phyloP scores from a whole-genome alignment of 208 protist species.

The Trypanosoma congolense region DNA sequence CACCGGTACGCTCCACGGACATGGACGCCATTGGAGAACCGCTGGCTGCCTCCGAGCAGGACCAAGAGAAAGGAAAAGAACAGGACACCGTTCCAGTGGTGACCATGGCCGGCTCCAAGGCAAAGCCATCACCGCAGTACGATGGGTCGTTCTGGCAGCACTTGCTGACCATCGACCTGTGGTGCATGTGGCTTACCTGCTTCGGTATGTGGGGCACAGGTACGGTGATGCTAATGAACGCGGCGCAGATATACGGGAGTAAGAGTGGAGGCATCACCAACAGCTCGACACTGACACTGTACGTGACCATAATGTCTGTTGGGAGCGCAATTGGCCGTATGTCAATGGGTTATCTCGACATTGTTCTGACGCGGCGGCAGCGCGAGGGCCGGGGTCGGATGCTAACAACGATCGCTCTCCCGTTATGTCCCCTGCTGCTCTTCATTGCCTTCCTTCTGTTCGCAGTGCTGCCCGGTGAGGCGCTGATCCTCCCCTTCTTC shows the following conservation, averaged over 20 bases:
- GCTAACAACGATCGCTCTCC: background rate
- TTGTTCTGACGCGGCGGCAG: constrained; percentile 22
- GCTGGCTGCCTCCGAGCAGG: constrained; percentile 1
- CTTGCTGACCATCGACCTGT: constrained; percentile 31
- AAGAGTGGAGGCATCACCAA: constrained; percentile 25
- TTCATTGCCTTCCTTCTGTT: constrained; percentile 40
- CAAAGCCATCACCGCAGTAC: constrained; percentile 14
- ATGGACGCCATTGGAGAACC: constrained; percentile 3
- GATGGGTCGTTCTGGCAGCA: constrained; percentile 22
- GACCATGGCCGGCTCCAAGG: background rate
- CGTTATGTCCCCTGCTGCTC: constrained; percentile 25
- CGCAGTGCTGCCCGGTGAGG: constrained; percentile 34
- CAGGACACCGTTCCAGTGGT: background rate
- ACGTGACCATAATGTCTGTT: constrained; percentile 49
- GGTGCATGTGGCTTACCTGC: constrained; percentile 12
- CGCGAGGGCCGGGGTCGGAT: constrained; percentile 18
- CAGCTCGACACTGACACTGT: constrained; percentile 26
- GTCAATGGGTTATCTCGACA: constrained; percentile 29
- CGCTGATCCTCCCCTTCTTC: constrained; percentile 43
- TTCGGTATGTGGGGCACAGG: constrained; percentile 13
- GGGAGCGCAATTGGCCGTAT: constrained; percentile 60
- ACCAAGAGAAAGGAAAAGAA: too few relatives aligned
- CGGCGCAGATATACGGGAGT: constrained; percentile 37
- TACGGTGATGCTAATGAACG: constrained; percentile 13
- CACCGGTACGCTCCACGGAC: background rate